These are phyloP conservation scores for Tolypocladium paradoxum DNA, from an alignment of 2,329 filamentous ascomycete species.

Conservation along the genomic window DNA sequence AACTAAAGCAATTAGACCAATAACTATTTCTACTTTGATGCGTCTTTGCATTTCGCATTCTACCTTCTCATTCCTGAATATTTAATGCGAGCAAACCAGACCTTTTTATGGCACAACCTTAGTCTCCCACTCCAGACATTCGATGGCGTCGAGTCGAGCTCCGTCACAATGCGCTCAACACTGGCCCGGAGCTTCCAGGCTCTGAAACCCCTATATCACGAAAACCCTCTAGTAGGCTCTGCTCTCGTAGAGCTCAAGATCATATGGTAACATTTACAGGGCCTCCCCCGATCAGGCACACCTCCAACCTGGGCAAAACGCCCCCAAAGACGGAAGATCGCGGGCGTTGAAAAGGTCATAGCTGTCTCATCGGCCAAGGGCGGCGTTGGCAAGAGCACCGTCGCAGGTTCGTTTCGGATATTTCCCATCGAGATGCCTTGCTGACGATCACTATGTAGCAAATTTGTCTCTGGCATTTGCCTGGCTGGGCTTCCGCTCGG, in stretches of 20 bases:
- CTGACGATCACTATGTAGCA: slow-evolving; percentile 24
- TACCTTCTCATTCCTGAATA: too few relatives aligned
- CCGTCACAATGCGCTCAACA: slow-evolving; percentile 25
- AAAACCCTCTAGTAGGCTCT: slow-evolving; percentile 67
- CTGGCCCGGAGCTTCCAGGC: slow-evolving; percentile 24
- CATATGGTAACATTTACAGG: slow-evolving; percentile 38
- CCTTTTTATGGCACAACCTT: neutral
- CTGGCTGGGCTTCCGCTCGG: slow-evolving; percentile 66
- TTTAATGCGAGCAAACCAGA: neutral
- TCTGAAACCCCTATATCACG: slow-evolving; percentile 43
- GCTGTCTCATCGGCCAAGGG: slow-evolving; percentile 97
- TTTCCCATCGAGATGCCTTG: neutral
- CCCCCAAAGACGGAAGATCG: slow-evolving; percentile 70
- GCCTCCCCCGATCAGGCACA: slow-evolving; percentile 66
- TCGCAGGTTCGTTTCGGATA: slow-evolving; percentile 53
- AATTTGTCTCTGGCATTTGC: slow-evolving; percentile 86
- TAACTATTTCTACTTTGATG: neutral
- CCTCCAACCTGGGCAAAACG: slow-evolving; percentile 53
- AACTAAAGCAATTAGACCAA: neutral
- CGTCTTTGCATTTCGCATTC: neutral
- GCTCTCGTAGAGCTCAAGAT: too few relatives aligned
- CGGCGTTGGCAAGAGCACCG: slow-evolving; percentile 94
- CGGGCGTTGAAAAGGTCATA: slow-evolving; percentile 80
- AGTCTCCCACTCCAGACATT: too few relatives aligned
- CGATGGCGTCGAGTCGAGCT: neutral